Evolutionary conservation across 352 stramenopile species (phyloP), one percentile per base, ranked within the genome.

Genomic region (Phytophthora rubi): DNA sequence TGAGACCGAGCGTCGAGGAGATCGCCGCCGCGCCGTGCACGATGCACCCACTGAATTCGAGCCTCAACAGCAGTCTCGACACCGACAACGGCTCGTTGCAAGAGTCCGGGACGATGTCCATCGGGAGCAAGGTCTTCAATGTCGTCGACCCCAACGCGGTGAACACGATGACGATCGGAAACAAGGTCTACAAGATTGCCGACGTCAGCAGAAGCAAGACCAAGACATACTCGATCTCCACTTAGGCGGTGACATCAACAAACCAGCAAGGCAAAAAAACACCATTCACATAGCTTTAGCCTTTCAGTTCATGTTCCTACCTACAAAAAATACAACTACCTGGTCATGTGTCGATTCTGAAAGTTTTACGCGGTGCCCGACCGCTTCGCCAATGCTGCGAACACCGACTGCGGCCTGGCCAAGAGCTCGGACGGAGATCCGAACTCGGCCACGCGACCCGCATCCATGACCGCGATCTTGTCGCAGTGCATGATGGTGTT

Each of bases 401-500:
- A 99, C 44, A 97, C 73, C 6, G 84, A 88, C 15, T 87, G 71
- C n/a, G 83, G 63, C 26, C 86, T 89, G 18, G 53, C 68, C 18
- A 98, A 58, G 28, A 99, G 73, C 45, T 83, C 74, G 0, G 68
- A 64, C 0, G 96, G 95, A 32, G 89, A 79, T 58, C 94, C 97
- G 70, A 96, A 98, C 74, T 99, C 97, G 12, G 81, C 89, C 33
- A 98, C 89, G 35, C 65, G 71, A 6, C 92, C 91, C 48, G 92
- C 79, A 64, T 98, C 87, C 66, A 98, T 82, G 28, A 98, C 92
- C 3, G 97, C 67, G 30, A 98, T 84, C 51, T 86, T 81, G 68
- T 98, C 91, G 72, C 86, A 94, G 59, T 98, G 92, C 75, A 98
- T 87, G 66, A 98, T 97, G 3, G 95, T 98, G 68, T 49, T 26